Conservation (phyloP, 2,329 filamentous ascomycete genomes). For the Ophiocordyceps camponoti-rufipedis region DNA sequence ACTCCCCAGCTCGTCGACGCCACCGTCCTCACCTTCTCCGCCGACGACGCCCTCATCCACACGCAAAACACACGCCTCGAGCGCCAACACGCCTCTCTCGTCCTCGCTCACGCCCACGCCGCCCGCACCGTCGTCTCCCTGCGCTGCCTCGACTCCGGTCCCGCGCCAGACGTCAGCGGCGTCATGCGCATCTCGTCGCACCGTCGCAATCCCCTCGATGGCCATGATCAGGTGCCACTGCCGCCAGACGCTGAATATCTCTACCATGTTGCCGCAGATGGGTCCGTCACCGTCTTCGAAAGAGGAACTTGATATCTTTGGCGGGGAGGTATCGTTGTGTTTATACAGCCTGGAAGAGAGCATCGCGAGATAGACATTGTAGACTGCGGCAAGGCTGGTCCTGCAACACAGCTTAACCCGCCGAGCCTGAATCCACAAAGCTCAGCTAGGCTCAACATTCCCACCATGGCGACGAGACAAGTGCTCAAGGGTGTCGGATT, state of each 20-base stretch:
- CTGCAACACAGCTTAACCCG: too few species aligned
- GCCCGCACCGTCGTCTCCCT: constrained; percentile 55
- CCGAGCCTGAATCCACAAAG: too few species aligned
- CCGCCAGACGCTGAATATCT: constrained; percentile 47
- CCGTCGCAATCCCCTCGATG: constrained; percentile 20
- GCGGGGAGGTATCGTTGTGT: not conserved
- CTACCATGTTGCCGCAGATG: constrained; percentile 67
- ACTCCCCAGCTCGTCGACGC: constrained; percentile 37
- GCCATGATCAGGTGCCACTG: constrained; percentile 13
- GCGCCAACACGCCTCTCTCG: constrained; percentile 50
- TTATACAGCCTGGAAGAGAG: too few species aligned
- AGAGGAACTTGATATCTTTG: constrained; percentile 33
- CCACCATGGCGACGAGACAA: constrained; percentile 4
- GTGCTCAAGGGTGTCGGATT: constrained; percentile 9
- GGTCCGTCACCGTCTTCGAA: constrained; percentile 67
- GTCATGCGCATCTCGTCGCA: constrained; percentile 54
- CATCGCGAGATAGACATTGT: too few species aligned
- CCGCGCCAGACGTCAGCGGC: constrained; percentile 80
- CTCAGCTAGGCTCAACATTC: constrained; percentile 1
- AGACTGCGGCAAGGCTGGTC: too few species aligned
- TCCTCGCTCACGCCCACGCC: constrained; percentile 55
- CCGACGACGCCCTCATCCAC: constrained; percentile 54
- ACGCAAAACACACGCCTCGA: constrained; percentile 46
- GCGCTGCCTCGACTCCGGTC: constrained; percentile 65
- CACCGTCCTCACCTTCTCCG: constrained; percentile 48